These are phyloP conservation scores for Royoungia palumana DNA, from an alignment of 768 basidiomycete genomes.

Conservation along the genomic window DNA sequence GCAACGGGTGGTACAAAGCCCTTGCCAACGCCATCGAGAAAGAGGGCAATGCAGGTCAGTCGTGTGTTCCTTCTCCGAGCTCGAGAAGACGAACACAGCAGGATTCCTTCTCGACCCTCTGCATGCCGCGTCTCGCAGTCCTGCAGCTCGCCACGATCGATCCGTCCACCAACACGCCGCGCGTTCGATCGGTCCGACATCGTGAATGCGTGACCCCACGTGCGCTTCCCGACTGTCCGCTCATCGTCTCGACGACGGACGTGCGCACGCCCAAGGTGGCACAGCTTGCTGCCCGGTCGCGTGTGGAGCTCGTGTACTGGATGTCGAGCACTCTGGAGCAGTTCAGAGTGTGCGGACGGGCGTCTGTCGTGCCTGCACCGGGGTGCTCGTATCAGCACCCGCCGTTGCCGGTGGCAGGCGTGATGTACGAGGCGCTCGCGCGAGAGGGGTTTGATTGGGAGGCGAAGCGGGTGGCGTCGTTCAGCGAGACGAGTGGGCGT, in stretches of 20 bases:
- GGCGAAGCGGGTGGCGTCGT: slow-evolving; percentile 53
- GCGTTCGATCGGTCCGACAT: slow-evolving; percentile 64
- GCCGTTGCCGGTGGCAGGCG: slow-evolving; percentile 9
- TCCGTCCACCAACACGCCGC: slow-evolving; percentile 38
- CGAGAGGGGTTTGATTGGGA: slow-evolving; percentile 56
- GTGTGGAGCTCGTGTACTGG: slow-evolving; percentile 74
- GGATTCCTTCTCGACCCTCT: too few species aligned
- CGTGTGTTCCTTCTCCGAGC: background rate
- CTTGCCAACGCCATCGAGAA: slow-evolving; percentile 40
- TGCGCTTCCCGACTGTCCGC: slow-evolving; percentile 44
- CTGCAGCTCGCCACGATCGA: slow-evolving; percentile 46
- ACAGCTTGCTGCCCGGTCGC: slow-evolving; percentile 45
- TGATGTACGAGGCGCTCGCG: slow-evolving; percentile 34
- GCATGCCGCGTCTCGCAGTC: too few species aligned
- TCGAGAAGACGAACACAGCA: background rate
- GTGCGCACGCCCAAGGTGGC: slow-evolving; percentile 64
- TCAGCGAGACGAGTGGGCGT: slow-evolving; percentile 52
- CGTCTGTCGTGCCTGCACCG: slow-evolving; percentile 53
- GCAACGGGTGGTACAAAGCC: slow-evolving; percentile 45
- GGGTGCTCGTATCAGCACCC: slow-evolving; percentile 28
- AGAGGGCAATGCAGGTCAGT: slow-evolving; percentile 36
- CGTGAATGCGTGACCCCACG: slow-evolving; percentile 52
- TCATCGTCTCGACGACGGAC: slow-evolving; percentile 70
- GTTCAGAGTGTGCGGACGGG: slow-evolving; percentile 63
- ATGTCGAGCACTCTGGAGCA: slow-evolving; percentile 63